Conservation (phyloP, 495 filamentous ascomycete genomes). For the Massariosphaeria phaeospora region DNA sequence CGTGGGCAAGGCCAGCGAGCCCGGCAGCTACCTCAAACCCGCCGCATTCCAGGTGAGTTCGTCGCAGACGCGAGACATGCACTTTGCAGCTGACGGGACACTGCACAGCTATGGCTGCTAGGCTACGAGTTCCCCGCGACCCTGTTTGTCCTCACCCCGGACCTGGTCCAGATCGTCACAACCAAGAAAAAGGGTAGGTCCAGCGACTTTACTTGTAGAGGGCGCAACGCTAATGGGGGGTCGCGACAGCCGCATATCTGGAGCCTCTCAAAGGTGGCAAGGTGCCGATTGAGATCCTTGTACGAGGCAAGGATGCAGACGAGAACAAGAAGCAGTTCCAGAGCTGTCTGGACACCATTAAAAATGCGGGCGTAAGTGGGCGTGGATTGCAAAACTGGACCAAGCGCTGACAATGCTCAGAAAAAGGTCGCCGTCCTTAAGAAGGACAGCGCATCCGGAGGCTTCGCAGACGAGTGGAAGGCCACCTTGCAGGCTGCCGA, state of each 20-base stretch:
- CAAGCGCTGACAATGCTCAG: constrained; percentile 40
- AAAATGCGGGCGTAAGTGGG: constrained; percentile 69
- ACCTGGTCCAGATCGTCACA: constrained; percentile 82
- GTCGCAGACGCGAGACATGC: not conserved
- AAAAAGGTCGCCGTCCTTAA: constrained; percentile 82
- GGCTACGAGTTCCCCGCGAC: constrained; percentile 98
- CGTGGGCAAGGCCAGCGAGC: constrained; percentile 91
- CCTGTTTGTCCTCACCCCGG: constrained; percentile 82
- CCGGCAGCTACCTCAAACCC: constrained; percentile 79
- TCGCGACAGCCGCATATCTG: constrained; percentile 72
- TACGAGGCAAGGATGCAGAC: constrained; percentile 82
- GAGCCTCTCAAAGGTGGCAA: constrained; percentile 89
- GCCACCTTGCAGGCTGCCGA: constrained; percentile 62
- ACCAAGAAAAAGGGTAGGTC: constrained; percentile 89
- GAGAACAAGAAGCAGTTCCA: constrained; percentile 82
- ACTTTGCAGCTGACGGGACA: not conserved
- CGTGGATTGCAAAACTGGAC: constrained; percentile 1
- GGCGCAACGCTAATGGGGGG: constrained; percentile 6
- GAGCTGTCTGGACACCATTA: constrained; percentile 78
- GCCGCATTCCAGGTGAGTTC: constrained; percentile 85
- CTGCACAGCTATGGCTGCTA: constrained; percentile 84
- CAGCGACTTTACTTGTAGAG: constrained; percentile 17
- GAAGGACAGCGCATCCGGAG: constrained; percentile 78
- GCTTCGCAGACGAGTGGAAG: constrained; percentile 96
- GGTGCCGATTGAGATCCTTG: constrained; percentile 80